Conservation (phyloP, 2,329 filamentous ascomycete species). For the Capronia coronata region DNA sequence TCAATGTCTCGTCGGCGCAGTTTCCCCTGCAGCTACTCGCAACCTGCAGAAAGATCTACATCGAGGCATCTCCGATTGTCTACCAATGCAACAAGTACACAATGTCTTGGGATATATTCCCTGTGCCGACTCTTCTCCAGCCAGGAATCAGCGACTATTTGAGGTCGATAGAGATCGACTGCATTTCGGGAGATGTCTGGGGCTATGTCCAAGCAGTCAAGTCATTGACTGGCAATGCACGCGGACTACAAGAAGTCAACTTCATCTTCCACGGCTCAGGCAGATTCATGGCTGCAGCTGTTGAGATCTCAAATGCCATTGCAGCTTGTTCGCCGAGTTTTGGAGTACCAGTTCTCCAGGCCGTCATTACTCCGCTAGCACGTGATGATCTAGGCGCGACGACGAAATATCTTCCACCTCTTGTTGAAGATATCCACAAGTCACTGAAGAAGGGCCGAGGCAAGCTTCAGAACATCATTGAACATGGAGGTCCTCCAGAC, state of each 20-base stretch:
- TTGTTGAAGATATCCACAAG: background rate
- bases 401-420: background rate
- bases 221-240: background rate
- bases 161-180: slow-evolving; percentile 5
- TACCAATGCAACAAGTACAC: slow-evolving; percentile 7
- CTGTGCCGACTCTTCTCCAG: background rate
- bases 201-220: background rate
- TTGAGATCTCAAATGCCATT: slow-evolving; percentile 6
- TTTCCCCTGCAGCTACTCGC: slow-evolving; percentile 1
- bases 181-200: background rate
- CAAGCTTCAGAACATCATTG: background rate
- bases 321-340: slow-evolving; percentile 2
- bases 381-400: background rate
- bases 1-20: background rate
- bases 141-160: background rate
- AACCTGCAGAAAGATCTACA: background rate
- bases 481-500: background rate
- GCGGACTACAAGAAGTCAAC: background rate
- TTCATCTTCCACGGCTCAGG: background rate
- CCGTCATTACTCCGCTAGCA: background rate
- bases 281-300: slow-evolving; percentile 2
- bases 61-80: slow-evolving; percentile 4
- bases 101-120: slow-evolving; percentile 1
- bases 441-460: background rate
- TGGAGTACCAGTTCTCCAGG: slow-evolving; percentile 1